These are phyloP conservation scores for Russula compacta DNA, from an alignment of 768 basidiomycete species.

Conservation along the genomic window DNA sequence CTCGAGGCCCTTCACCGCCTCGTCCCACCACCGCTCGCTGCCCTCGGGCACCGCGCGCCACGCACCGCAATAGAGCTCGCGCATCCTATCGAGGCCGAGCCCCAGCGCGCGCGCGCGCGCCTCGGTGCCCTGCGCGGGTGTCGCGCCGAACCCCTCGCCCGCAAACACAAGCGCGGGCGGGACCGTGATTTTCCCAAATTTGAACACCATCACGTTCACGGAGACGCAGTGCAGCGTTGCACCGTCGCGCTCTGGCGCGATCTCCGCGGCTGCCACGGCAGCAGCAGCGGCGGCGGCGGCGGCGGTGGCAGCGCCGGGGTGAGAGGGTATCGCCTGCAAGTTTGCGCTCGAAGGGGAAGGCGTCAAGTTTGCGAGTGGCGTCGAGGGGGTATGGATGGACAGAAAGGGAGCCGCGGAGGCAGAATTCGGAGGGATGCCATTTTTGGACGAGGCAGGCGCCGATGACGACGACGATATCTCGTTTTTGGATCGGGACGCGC, in stretches of 20 bases:
- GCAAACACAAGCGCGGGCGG: slow-evolving; percentile 59
- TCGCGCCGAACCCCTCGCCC: slow-evolving; percentile 43
- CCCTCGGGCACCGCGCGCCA: slow-evolving; percentile 53
- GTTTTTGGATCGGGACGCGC: slow-evolving; percentile 10
- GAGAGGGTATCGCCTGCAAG: background rate
- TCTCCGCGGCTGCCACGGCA: background rate
- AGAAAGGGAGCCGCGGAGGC: background rate
- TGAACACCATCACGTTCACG: slow-evolving; percentile 60
- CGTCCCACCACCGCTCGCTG: slow-evolving; percentile 58
- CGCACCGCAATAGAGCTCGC: slow-evolving; percentile 42
- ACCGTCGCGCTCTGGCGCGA: slow-evolving; percentile 41
- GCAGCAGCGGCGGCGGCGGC: background rate
- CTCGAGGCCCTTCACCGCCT: slow-evolving; percentile 38
- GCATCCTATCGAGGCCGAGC: slow-evolving; percentile 34
- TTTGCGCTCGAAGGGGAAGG: slow-evolving; percentile 8
- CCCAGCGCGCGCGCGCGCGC: slow-evolving; percentile 21
- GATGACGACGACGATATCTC: slow-evolving; percentile 24
- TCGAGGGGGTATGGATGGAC: slow-evolving; percentile 4
- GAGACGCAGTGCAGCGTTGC: slow-evolving; percentile 52
- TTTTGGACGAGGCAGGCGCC: background rate
- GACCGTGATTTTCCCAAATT: slow-evolving; percentile 60
- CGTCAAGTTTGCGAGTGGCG: background rate
- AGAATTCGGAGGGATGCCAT: background rate
- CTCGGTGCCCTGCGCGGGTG: slow-evolving; percentile 17
- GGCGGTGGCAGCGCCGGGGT: background rate